phyloP scores from a whole-genome alignment of 2,329 filamentous ascomycete genomes.

The Venturia pyrina region DNA sequence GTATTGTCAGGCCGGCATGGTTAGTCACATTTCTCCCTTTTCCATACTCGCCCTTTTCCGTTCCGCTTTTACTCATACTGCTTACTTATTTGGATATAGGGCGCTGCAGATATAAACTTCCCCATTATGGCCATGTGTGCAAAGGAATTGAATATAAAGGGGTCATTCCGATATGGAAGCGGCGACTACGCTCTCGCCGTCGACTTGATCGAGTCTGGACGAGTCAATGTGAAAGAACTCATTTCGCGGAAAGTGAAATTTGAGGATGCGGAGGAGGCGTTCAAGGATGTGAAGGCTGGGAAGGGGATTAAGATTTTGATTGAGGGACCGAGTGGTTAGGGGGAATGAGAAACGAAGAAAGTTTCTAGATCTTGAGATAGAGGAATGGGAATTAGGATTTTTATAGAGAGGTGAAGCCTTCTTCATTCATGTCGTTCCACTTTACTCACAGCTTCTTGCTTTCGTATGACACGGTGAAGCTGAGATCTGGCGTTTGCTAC shows the following conservation, averaged over 20 bases:
- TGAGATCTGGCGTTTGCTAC: too few species aligned
- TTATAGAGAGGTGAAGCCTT: too few species aligned
- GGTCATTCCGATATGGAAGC: slow-evolving; percentile 79
- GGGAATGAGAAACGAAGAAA: too few species aligned
- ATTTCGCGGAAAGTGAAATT: slow-evolving; percentile 72
- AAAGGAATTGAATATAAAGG: slow-evolving; percentile 80
- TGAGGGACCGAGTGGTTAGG: slow-evolving; percentile 23
- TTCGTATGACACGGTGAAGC: too few species aligned
- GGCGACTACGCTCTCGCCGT: slow-evolving; percentile 83
- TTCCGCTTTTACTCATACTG: not conserved
- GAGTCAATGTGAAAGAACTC: slow-evolving; percentile 66
- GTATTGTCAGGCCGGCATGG: slow-evolving; percentile 30
- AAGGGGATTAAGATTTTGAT: slow-evolving; percentile 62
- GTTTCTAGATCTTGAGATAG: too few species aligned
- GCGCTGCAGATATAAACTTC: slow-evolving; percentile 75
- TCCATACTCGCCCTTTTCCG: not conserved
- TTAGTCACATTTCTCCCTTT: slow-evolving; percentile 14
- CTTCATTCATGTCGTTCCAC: too few species aligned
- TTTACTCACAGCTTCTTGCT: too few species aligned
- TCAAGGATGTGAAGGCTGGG: slow-evolving; percentile 74
- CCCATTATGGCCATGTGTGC: slow-evolving; percentile 83
- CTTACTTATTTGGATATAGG: slow-evolving; percentile 56
- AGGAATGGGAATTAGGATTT: too few species aligned
- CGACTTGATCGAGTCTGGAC: slow-evolving; percentile 61
- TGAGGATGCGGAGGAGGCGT: slow-evolving; percentile 72